phyloP scores from a whole-genome alignment of 1,139 yeast species.

The Hansenula lynferdii region DNA sequence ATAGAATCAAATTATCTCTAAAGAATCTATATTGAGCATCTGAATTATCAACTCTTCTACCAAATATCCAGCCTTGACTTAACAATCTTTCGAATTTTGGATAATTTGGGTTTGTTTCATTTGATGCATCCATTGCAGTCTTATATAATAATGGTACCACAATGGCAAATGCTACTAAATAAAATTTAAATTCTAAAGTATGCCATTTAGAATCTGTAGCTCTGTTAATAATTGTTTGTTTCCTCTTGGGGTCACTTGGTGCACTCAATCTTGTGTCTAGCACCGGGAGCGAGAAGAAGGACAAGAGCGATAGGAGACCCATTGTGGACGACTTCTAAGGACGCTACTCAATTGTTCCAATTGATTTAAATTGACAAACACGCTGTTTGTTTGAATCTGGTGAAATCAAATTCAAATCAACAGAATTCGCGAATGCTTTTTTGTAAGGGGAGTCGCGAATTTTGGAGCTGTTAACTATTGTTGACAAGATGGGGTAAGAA shows the following conservation, averaged over 20 bases:
- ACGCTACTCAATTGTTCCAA: not conserved
- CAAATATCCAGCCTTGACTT: slow-evolving; percentile 71
- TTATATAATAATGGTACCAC: slow-evolving; percentile 80
- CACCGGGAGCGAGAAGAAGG: slow-evolving; percentile 67
- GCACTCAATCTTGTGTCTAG: slow-evolving; percentile 71
- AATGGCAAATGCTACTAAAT: slow-evolving; percentile 54
- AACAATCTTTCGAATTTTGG: slow-evolving; percentile 55
- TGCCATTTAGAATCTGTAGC: slow-evolving; percentile 65
- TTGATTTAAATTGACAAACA: too few species aligned
- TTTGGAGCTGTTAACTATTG: too few species aligned
- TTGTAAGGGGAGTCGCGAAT: too few species aligned
- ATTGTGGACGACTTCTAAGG: not conserved
- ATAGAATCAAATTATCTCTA: slow-evolving; percentile 67
- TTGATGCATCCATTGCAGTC: slow-evolving; percentile 79
- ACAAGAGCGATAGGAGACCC: slow-evolving; percentile 2
- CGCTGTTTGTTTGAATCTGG: too few species aligned
- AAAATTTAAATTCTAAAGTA: slow-evolving; percentile 68
- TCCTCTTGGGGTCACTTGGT: slow-evolving; percentile 40
- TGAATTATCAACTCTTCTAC: slow-evolving; percentile 81
- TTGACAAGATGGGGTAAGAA: too few species aligned
- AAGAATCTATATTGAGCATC: slow-evolving; percentile 88
- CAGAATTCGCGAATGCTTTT: too few species aligned
- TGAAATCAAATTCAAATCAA: too few species aligned
- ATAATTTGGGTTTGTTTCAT: slow-evolving; percentile 75
- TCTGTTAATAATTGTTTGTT: slow-evolving; percentile 34